Percentiles rank a stretch among this genome's conserved stretches.
Conservation (phyloP, 345 rosid genomes). For the Gossypium mustelinum region DNA sequence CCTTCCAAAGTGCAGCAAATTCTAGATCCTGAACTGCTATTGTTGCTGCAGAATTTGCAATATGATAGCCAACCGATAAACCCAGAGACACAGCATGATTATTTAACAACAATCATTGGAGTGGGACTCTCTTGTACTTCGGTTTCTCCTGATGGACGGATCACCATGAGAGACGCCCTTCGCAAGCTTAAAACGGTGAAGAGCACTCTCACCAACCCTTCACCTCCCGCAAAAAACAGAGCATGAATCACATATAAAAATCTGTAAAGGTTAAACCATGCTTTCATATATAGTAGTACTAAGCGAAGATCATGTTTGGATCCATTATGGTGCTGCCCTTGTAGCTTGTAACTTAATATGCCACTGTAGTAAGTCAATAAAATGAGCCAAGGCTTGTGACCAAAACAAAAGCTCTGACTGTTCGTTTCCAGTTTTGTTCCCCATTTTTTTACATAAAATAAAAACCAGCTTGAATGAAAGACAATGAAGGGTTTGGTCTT, state of each 20-base stretch:
- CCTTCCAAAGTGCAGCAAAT: constrained; percentile 21
- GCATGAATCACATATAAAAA: neutral
- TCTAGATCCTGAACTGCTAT: constrained; percentile 32
- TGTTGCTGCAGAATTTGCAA: neutral
- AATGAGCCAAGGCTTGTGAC: neutral
- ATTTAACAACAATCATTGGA: constrained; percentile 30
- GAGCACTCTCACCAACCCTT: neutral
- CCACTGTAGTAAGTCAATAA: neutral
- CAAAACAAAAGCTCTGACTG: neutral
- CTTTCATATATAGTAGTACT: neutral
- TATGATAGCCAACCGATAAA: neutral
- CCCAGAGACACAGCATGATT: constrained; percentile 15
- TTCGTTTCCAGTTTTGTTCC: neutral
- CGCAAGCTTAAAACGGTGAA: constrained; percentile 24
- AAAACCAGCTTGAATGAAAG: neutral
- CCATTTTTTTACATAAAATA: too few species aligned
- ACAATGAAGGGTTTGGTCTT: neutral
- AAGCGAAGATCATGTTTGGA: neutral
- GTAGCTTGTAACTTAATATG: neutral
- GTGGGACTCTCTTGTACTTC: constrained; percentile 39
- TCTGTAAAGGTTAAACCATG: neutral
- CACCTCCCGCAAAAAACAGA: neutral
- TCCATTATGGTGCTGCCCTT: neutral
- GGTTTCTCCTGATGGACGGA: constrained; percentile 32
- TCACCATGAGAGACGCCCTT: constrained; percentile 38